Evolutionary conservation across 352 stramenopile species (phyloP).

Genomic region (Phytopythium sindhum): DNA sequence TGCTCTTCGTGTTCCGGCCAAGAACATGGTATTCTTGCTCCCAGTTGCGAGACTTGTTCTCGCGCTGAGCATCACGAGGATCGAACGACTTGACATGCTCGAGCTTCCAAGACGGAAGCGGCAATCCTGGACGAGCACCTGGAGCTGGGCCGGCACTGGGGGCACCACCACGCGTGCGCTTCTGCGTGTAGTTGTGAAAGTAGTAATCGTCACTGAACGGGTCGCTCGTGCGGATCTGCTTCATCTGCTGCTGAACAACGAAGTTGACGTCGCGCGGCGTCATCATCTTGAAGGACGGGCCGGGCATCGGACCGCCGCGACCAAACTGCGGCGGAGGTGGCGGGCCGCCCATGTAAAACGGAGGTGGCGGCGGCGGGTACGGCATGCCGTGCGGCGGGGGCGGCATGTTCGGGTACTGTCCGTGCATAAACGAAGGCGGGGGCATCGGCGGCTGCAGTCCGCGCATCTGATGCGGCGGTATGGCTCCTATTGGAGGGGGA

Average conservation of each 20-base stretch:
- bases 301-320: constrained; percentile 30
- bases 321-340: constrained; percentile 18
- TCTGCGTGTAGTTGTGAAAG: constrained; percentile 84
- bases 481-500: constrained; percentile 13
- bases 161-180: constrained; percentile 40
- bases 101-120: constrained; percentile 79
- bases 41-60: constrained; percentile 71
- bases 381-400: constrained; percentile 34
- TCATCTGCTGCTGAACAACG: constrained; percentile 83
- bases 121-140: constrained; percentile 30
- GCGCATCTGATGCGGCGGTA: constrained; percentile 28
- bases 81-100: constrained; percentile 82
- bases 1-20: constrained; percentile 73
- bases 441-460: constrained; percentile 12
- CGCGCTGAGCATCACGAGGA: constrained; percentile 47
- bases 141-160: constrained; percentile 10
- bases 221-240: constrained; percentile 81
- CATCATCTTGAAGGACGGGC: constrained; percentile 80
- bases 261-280: constrained; percentile 82
- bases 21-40: constrained; percentile 72
- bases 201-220: constrained; percentile 89
- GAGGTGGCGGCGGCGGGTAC: constrained; percentile 8
- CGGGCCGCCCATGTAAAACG: constrained; percentile 18
- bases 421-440: constrained; percentile 30
- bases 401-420: constrained; percentile 31